Conservation (phyloP, 805 yeast species). For the Saccharomyces mikatae region DNA sequence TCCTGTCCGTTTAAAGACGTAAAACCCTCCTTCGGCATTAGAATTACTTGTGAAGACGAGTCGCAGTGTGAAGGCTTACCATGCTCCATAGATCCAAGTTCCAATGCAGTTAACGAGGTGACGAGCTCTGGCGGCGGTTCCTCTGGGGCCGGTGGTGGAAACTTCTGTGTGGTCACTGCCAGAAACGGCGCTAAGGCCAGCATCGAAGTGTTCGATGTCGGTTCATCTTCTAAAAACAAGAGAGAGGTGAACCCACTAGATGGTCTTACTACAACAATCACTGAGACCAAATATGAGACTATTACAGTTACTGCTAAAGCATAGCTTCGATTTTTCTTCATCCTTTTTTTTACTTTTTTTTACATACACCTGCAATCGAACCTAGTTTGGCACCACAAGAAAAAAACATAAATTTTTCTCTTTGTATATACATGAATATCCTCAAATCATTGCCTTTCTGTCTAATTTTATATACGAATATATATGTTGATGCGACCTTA, state of each 20-base stretch:
- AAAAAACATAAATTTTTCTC: not conserved
- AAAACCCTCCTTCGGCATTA: slow-evolving; percentile 62
- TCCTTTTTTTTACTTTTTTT: not conserved
- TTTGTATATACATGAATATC: not conserved
- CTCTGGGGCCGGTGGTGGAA: slow-evolving; percentile 56
- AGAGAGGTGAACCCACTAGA: not conserved
- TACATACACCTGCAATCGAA: not conserved
- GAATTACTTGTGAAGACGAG: slow-evolving; percentile 64
- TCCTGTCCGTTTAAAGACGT: slow-evolving; percentile 44
- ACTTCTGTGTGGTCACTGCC: slow-evolving; percentile 82
- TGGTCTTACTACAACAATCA: not conserved
- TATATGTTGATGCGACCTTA: not conserved
- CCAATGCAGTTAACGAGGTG: slow-evolving; percentile 50
- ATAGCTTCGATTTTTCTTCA: not conserved
- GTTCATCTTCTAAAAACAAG: slow-evolving; percentile 4
- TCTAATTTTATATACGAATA: not conserved
- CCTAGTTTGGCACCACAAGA: not conserved
- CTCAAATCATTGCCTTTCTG: not conserved
- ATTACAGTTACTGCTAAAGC: slow-evolving; percentile 1
- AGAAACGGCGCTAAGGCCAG: slow-evolving; percentile 51
- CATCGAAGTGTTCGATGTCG: slow-evolving; percentile 54
- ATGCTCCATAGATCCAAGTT: slow-evolving; percentile 76
- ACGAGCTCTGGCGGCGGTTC: slow-evolving; percentile 32
- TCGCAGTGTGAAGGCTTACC: slow-evolving; percentile 63
- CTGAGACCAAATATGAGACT: slow-evolving; percentile 4